Percentiles rank a stretch among this genome's conserved stretches.
Conservation (phyloP, 805 yeast genomes). For the Grigorovia transvaalensis region DNA sequence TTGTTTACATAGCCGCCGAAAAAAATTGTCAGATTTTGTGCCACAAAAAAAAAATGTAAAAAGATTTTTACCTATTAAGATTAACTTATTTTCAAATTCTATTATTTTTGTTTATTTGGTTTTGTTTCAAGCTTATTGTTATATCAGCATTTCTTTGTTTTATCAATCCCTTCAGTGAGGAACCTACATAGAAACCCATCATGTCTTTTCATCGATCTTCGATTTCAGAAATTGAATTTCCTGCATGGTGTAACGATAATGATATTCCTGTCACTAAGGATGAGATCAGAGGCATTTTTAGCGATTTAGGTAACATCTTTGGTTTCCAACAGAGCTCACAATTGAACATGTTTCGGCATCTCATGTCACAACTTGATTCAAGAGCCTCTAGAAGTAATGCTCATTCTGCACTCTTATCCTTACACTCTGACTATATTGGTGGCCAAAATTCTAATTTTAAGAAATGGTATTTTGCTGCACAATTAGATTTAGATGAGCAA, state of each 20-base stretch:
- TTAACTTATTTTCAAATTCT: too few relatives aligned
- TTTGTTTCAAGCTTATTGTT: too few relatives aligned
- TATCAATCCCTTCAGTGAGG: too few relatives aligned
- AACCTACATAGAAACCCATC: too few relatives aligned
- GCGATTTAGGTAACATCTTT: conserved; percentile 47
- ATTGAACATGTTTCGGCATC: conserved; percentile 70
- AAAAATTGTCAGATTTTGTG: too few relatives aligned
- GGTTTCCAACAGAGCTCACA: conserved; percentile 80
- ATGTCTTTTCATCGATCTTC: conserved; percentile 6
- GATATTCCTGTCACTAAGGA: conserved; percentile 64
- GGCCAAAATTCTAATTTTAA: conserved; percentile 80
- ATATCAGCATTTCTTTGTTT: too few relatives aligned
- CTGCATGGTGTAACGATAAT: conserved; percentile 31
- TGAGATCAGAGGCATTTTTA: conserved; percentile 53
- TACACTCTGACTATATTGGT: conserved; percentile 89
- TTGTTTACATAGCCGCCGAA: too few relatives aligned
- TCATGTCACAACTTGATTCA: conserved; percentile 76
- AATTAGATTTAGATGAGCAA: conserved; percentile 63
- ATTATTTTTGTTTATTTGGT: too few relatives aligned
- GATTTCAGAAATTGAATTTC: conserved; percentile 21
- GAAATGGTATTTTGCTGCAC: conserved; percentile 89
- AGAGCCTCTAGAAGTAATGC: conserved; percentile 74
- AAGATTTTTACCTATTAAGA: too few relatives aligned
- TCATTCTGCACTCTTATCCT: conserved; percentile 53
- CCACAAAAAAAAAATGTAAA: too few relatives aligned